Percentiles rank a stretch among this genome's conserved stretches.
Evolutionary conservation across 495 filamentous ascomycete genomes (phyloP).

Genomic region (Xylaria castorea): DNA sequence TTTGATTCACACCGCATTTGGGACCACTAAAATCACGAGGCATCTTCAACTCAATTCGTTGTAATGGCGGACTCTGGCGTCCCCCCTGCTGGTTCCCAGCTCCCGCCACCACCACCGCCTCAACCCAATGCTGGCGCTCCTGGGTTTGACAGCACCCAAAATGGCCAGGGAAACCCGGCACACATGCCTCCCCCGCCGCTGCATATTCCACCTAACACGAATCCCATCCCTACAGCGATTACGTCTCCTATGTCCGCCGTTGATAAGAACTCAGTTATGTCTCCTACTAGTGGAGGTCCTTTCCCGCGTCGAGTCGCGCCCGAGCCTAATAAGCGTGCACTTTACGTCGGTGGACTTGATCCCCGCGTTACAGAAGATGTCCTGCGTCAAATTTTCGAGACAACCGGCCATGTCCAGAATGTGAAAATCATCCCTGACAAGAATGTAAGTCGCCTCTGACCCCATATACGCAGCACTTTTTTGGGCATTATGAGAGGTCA

Average conservation of each 20-base stretch:
- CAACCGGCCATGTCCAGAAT: conserved; percentile 95
- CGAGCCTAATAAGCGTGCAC: conserved; percentile 96
- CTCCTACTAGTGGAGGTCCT: conserved; percentile 77
- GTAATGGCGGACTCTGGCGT: conserved; percentile 73
- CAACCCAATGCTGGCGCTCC: conserved; percentile 72
- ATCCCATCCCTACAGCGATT: conserved; percentile 92
- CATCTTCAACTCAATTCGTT: conserved; percentile 27
- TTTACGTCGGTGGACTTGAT: conserved; percentile 96
- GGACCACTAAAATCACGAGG: conserved; percentile 8
- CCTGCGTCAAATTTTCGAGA: conserved; percentile 97
- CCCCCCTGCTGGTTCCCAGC: conserved; percentile 60
- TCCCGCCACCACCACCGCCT: conserved; percentile 70
- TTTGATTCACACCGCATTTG: background rate
- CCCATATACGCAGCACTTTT: conserved; percentile 24
- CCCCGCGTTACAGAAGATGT: conserved; percentile 96
- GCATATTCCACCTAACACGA: conserved; percentile 95
- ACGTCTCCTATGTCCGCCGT: conserved; percentile 79
- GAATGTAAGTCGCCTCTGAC: conserved; percentile 69
- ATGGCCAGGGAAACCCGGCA: conserved; percentile 68
- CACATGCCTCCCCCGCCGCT: conserved; percentile 96
- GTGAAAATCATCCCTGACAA: conserved; percentile 99
- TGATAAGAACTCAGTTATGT: conserved; percentile 73
- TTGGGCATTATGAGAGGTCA: background rate
- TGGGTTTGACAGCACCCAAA: conserved; percentile 73
- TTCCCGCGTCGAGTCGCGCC: conserved; percentile 92